phyloP scores from a whole-genome alignment of 2,329 filamentous ascomycete species.

The Fusarium sp. region DNA sequence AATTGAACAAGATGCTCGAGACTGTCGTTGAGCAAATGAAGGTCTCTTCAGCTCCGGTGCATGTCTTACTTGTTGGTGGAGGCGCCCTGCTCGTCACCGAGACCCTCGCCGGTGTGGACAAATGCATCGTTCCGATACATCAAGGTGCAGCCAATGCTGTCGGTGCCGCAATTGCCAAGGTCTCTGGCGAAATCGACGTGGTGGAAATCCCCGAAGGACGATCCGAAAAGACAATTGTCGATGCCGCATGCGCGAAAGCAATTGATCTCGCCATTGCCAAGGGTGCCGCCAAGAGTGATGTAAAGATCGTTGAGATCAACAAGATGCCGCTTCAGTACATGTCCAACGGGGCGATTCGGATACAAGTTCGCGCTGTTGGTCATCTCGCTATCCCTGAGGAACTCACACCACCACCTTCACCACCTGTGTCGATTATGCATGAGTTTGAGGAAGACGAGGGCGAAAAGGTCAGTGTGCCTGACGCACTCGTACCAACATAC shows the following conservation, averaged over 20 bases:
- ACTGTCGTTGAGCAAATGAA: constrained; percentile 66
- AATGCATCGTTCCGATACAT: constrained; percentile 62
- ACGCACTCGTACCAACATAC: constrained; percentile 46
- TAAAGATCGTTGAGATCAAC: constrained; percentile 59
- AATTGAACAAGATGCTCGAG: constrained; percentile 61
- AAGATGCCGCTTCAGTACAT: constrained; percentile 54
- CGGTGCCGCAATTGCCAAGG: constrained; percentile 68
- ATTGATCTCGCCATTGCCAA: constrained; percentile 48
- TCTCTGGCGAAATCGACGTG: constrained; percentile 63
- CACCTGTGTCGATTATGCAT: constrained; percentile 6
- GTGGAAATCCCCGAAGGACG: constrained; percentile 59
- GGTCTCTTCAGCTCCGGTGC: constrained; percentile 62
- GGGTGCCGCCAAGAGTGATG: constrained; percentile 47
- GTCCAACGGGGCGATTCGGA: constrained; percentile 49
- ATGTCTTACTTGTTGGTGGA: constrained; percentile 67
- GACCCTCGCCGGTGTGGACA: constrained; percentile 59
- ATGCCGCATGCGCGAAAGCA: constrained; percentile 53
- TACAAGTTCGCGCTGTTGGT: constrained; percentile 51
- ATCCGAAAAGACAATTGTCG: constrained; percentile 52
- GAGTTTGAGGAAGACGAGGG: constrained; percentile 39
- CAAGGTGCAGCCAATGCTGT: constrained; percentile 69
- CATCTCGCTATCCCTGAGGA: constrained; percentile 47
- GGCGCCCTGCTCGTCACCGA: constrained; percentile 64
- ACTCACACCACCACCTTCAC: constrained; percentile 39
- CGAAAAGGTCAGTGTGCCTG: constrained; percentile 45